Conservation (phyloP, 1,139 yeast species). For the Candida sp. region DNA sequence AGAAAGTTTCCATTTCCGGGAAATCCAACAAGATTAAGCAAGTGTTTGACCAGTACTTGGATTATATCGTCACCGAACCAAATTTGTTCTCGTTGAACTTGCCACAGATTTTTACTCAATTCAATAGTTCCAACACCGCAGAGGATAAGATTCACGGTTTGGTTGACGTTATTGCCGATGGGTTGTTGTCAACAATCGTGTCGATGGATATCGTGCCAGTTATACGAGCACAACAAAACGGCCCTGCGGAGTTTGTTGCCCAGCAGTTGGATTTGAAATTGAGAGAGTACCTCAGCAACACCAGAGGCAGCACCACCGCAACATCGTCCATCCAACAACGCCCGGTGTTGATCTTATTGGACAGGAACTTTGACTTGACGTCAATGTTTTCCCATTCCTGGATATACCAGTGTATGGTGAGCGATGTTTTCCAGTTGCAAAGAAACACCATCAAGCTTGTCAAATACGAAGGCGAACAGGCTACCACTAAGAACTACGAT, state of each 20-base stretch:
- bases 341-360: conserved; percentile 80
- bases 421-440: conserved; percentile 84
- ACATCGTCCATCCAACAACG: conserved; percentile 47
- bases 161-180: conserved; percentile 76
- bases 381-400: conserved; percentile 98
- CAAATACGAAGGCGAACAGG: conserved; percentile 39
- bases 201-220: conserved; percentile 86
- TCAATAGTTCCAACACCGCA: conserved; percentile 71
- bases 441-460: conserved; percentile 66
- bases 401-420: conserved; percentile 97
- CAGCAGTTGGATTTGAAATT: conserved; percentile 81
- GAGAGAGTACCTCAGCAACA: conserved; percentile 82
- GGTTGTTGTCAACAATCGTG: conserved; percentile 78
- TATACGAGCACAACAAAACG: conserved; percentile 89
- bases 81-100: conserved; percentile 83
- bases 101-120: conserved; percentile 63
- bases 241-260: conserved; percentile 96
- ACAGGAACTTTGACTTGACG: conserved; percentile 87
- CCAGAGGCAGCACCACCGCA: conserved; percentile 53
- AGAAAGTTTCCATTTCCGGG: conserved; percentile 74
- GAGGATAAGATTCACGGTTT: conserved; percentile 76
- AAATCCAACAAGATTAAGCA: conserved; percentile 76
- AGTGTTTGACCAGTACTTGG: conserved; percentile 92
- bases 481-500: conserved; percentile 64
- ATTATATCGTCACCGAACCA: conserved; percentile 92